These are phyloP conservation scores for Choanephora cucurbitarum DNA, from an alignment of 371 early-diverging fungal species.

Conservation along the genomic window DNA sequence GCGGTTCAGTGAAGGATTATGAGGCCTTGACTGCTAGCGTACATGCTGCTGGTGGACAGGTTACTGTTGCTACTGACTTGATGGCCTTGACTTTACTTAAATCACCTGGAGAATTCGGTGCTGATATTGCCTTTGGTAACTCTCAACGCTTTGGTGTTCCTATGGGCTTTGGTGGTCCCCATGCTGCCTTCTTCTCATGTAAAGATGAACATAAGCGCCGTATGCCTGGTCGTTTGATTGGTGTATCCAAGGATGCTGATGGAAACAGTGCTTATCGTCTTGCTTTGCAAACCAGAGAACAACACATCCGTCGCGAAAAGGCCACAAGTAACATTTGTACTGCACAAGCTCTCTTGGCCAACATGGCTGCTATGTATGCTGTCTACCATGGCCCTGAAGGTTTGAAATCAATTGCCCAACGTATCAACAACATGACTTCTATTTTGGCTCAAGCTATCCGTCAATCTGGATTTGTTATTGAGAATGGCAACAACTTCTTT, in stretches of 20 bases:
- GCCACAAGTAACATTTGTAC: constrained; percentile 98
- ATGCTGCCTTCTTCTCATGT: constrained; percentile 97
- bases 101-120: constrained; percentile 94
- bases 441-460: constrained; percentile 78
- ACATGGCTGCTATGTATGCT: constrained; percentile 94
- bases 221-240: constrained; percentile 95
- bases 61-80: constrained; percentile 91
- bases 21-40: constrained; percentile 73
- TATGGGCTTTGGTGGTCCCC: constrained; percentile 98
- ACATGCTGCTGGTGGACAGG: constrained; percentile 84
- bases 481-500: constrained; percentile 83
- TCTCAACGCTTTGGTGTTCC: constrained; percentile 97
- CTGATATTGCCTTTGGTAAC: constrained; percentile 96
- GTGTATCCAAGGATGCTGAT: constrained; percentile 89
- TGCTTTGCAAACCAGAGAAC: constrained; percentile 96
- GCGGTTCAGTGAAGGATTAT: constrained; percentile 84
- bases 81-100: constrained; percentile 91
- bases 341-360: constrained; percentile 91
- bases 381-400: constrained; percentile 98
- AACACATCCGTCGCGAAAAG: constrained; percentile 98
- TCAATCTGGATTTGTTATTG: constrained; percentile 71
- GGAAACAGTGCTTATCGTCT: constrained; percentile 93
- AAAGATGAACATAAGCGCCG: constrained; percentile 90
- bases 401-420: constrained; percentile 84
- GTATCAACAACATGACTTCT: constrained; percentile 86